Evolutionary conservation across 768 basidiomycete genomes (phyloP).

Genomic region (Trametes punicea): DNA sequence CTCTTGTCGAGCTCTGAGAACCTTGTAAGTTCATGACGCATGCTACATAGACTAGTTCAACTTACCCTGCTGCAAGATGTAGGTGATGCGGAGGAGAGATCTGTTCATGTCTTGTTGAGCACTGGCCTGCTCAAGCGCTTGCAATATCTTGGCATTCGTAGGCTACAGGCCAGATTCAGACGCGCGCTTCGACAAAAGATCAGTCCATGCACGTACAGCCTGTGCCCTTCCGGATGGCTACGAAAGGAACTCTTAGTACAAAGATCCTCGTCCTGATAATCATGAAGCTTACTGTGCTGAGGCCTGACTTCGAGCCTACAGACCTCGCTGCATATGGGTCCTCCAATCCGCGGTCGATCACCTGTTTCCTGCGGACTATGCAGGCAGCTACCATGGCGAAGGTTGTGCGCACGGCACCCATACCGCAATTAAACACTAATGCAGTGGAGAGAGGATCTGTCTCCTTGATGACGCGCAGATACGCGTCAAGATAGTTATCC

Average conservation of each 20-base stretch:
- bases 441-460: slow-evolving; percentile 79
- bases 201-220: background rate
- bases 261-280: too few species aligned
- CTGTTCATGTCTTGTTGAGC: slow-evolving; percentile 77
- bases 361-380: slow-evolving; percentile 73
- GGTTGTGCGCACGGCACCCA: slow-evolving; percentile 94
- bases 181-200: background rate
- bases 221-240: slow-evolving; percentile 25
- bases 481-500: slow-evolving; percentile 96
- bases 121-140: slow-evolving; percentile 70
- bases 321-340: slow-evolving; percentile 70
- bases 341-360: slow-evolving; percentile 55
- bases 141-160: slow-evolving; percentile 56
- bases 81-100: slow-evolving; percentile 74
- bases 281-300: slow-evolving; percentile 52
- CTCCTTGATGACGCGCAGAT: slow-evolving; percentile 73
- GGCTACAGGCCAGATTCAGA: slow-evolving; percentile 30
- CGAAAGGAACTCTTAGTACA: background rate
- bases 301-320: slow-evolving; percentile 33
- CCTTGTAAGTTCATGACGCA: background rate
- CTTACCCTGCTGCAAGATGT: slow-evolving; percentile 75
- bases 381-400: slow-evolving; percentile 97
- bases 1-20: slow-evolving; percentile 56
- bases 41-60: background rate
- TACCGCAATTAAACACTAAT: slow-evolving; percentile 93